Percentiles rank a stretch among this genome's conserved stretches.
phyloP scores from a whole-genome alignment of 768 basidiomycete genomes.

The Fomitopsis pulvina region DNA sequence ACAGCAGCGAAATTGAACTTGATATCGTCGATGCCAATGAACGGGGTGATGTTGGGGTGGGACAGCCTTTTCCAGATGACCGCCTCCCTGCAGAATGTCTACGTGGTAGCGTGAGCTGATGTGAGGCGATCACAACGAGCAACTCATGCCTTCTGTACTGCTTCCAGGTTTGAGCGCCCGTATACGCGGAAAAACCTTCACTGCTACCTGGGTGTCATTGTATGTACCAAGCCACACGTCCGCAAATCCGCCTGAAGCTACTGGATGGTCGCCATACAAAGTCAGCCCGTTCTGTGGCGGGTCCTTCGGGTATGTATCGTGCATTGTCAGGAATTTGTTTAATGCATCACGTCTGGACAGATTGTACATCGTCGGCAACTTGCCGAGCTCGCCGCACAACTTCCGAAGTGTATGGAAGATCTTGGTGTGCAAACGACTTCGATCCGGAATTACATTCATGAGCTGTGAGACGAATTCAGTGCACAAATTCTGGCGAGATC shows the following conservation, averaged over 20 bases:
- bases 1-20: conserved; percentile 4
- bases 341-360: neutral
- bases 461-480: neutral
- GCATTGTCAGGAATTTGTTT: neutral
- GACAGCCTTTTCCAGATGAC: conserved; percentile 2
- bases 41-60: conserved; percentile 3
- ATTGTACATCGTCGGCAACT: neutral
- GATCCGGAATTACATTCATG: neutral
- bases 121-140: neutral
- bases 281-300: neutral
- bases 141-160: neutral
- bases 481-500: neutral
- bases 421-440: neutral
- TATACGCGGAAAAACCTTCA: conserved; percentile 3
- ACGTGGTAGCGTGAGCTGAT: neutral
- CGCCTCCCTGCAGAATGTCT: conserved; percentile 5
- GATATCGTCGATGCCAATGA: conserved; percentile 1
- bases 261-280: neutral
- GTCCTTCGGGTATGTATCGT: neutral
- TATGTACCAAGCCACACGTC: conserved; percentile 6
- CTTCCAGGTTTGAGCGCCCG: neutral
- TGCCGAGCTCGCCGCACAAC: neutral
- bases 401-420: neutral
- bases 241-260: conserved; percentile 5
- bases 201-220: neutral